Evolutionary conservation across 2,329 filamentous ascomycete genomes (phyloP).

Genomic region (Colletotrichum endophyticum): DNA sequence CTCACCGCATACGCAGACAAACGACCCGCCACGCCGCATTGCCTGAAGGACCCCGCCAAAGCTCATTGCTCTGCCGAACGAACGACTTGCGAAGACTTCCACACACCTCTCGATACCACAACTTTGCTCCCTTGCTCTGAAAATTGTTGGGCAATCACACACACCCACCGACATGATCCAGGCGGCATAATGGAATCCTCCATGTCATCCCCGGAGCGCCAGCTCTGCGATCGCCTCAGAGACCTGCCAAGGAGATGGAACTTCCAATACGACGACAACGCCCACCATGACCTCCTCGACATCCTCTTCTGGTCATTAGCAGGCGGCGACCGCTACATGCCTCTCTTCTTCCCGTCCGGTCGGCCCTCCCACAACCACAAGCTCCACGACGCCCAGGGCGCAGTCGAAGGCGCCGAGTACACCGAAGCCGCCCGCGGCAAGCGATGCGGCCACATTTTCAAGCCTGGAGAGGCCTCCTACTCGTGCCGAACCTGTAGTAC

Average conservation of each 20-base stretch:
- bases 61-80: constrained; percentile 6
- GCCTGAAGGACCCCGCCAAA: constrained; percentile 14
- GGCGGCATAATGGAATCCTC: constrained; percentile 50
- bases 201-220: constrained; percentile 74
- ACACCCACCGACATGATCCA: constrained; percentile 6
- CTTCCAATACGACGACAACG: constrained; percentile 77
- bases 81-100: not conserved
- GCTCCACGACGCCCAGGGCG: constrained; percentile 85
- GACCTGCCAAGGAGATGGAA: constrained; percentile 75
- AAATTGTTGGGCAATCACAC: not conserved
- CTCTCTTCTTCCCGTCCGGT: constrained; percentile 82
- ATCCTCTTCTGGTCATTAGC: constrained; percentile 89
- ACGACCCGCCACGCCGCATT: constrained; percentile 1
- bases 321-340: constrained; percentile 75
- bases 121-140: not conserved
- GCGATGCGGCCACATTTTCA: constrained; percentile 97
- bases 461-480: constrained; percentile 91
- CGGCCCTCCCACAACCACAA: constrained; percentile 71
- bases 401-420: constrained; percentile 94
- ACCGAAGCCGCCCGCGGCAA: constrained; percentile 90
- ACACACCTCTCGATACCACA: not conserved
- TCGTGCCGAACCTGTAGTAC: constrained; percentile 91
- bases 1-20: constrained; percentile 12
- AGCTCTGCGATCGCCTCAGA: constrained; percentile 83
- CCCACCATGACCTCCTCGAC: constrained; percentile 74